Evolutionary conservation across 495 filamentous ascomycete species (phyloP).

Genomic region (Penicillium paradoxum): DNA sequence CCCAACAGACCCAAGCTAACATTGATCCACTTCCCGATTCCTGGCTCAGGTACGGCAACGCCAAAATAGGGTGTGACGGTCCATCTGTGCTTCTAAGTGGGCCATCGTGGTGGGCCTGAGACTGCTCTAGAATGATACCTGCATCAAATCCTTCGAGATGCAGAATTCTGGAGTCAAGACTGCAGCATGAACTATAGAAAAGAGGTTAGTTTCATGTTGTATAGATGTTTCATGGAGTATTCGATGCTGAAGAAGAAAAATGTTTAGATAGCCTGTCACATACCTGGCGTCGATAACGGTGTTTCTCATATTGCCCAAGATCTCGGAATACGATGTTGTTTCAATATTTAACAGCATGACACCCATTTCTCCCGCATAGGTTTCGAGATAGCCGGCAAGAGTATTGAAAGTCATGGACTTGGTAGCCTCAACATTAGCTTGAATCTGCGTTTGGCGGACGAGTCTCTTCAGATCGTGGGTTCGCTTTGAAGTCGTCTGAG

Average conservation of each 20-base stretch:
- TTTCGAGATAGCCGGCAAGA: slow-evolving; percentile 17
- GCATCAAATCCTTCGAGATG: neutral
- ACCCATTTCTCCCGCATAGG: slow-evolving; percentile 22
- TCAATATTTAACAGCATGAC: slow-evolving; percentile 25
- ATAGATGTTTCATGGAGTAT: neutral
- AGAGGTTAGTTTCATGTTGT: neutral
- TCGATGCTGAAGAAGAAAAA: neutral
- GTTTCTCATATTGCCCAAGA: neutral
- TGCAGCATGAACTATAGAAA: neutral
- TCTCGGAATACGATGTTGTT: neutral
- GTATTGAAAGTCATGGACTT: slow-evolving; percentile 23
- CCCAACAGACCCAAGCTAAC: slow-evolving; percentile 28
- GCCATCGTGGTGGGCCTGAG: neutral
- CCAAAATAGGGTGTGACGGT: neutral
- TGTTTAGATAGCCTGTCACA: neutral
- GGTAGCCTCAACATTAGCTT: slow-evolving; percentile 18
- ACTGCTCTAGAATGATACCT: neutral
- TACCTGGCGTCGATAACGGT: neutral
- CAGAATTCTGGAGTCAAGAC: neutral
- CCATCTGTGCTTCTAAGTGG: neutral
- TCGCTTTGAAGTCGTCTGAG: slow-evolving; percentile 24
- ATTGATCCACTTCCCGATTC: slow-evolving; percentile 19
- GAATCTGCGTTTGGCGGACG: slow-evolving; percentile 18
- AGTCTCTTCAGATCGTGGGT: slow-evolving; percentile 26
- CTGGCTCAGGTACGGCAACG: slow-evolving; percentile 1